Evolutionary conservation across 225 moss, liverwort and hornwort genomes (phyloP).

Genomic region (Asterella californica): DNA sequence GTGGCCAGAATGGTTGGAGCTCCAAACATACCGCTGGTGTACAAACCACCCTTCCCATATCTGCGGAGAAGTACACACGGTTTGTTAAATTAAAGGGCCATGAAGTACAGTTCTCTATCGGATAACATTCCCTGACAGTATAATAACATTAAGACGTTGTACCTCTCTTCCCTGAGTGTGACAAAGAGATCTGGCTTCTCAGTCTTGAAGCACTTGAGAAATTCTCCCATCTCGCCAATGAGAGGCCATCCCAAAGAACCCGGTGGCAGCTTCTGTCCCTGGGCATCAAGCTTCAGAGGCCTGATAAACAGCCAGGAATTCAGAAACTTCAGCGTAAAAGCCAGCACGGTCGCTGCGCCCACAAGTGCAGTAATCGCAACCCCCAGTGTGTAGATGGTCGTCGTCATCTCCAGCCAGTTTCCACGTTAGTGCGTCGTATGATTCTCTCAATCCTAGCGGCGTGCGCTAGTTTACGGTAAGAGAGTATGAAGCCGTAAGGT

Average conservation of each 20-base stretch:
- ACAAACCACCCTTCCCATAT: conserved; percentile 22
- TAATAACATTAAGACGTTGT: neutral
- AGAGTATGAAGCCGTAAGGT: too few relatives aligned
- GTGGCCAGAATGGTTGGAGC: conserved; percentile 26
- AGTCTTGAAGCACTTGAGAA: conserved; percentile 24
- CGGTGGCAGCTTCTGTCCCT: conserved; percentile 12
- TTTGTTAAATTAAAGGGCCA: neutral
- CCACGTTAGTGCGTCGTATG: too few relatives aligned
- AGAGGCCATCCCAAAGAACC: conserved; percentile 31
- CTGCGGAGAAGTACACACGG: neutral
- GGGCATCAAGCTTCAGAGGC: neutral
- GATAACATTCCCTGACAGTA: neutral
- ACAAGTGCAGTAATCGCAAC: conserved; percentile 1
- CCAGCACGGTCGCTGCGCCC: neutral
- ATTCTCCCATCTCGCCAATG: conserved; percentile 28
- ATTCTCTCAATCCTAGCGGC: too few relatives aligned
- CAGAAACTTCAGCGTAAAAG: neutral
- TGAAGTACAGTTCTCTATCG: too few relatives aligned
- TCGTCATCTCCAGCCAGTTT: neutral
- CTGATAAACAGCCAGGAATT: conserved; percentile 9
- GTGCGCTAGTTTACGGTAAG: too few relatives aligned
- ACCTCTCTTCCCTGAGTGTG: conserved; percentile 2
- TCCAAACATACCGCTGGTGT: conserved; percentile 22
- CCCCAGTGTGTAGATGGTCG: neutral
- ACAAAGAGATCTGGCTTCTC: conserved; percentile 20